phyloP scores from a whole-genome alignment of 495 filamentous ascomycete genomes.

The Chaetomidium leptoderma region DNA sequence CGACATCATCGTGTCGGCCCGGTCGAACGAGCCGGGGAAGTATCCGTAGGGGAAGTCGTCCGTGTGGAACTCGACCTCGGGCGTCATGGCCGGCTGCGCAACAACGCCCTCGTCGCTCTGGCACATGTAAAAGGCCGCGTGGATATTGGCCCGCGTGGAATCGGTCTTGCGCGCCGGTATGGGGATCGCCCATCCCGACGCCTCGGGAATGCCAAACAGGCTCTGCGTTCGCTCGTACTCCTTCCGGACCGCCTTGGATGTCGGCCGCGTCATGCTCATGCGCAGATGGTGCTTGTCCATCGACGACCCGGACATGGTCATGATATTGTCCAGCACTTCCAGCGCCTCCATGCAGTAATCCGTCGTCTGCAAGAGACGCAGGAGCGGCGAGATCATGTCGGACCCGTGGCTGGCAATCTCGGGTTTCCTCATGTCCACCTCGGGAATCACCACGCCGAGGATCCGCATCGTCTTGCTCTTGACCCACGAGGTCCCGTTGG shows the following conservation, averaged over 20 bases:
- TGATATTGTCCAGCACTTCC: conserved; percentile 86
- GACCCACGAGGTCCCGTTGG: conserved; percentile 83
- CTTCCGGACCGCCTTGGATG: conserved; percentile 78
- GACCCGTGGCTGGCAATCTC: conserved; percentile 90
- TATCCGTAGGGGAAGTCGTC: conserved; percentile 84
- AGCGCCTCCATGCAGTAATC: conserved; percentile 89
- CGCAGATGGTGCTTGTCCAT: conserved; percentile 91
- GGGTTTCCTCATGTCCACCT: conserved; percentile 87
- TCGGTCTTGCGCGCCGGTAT: conserved; percentile 84
- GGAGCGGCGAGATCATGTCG: conserved; percentile 88
- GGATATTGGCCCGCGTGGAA: conserved; percentile 84
- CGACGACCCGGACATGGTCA: conserved; percentile 86
- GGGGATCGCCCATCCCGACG: conserved; percentile 93
- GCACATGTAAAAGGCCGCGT: conserved; percentile 92
- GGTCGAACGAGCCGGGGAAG: conserved; percentile 56
- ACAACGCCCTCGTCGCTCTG: conserved; percentile 49
- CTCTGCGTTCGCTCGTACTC: conserved; percentile 93
- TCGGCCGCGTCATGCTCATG: conserved; percentile 90
- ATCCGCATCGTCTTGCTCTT: conserved; percentile 89
- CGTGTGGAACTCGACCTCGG: conserved; percentile 84
- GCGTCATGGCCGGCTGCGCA: conserved; percentile 65
- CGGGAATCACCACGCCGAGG: conserved; percentile 77
- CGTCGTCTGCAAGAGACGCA: conserved; percentile 86
- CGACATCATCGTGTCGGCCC: conserved; percentile 87
- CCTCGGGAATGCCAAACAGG: conserved; percentile 93